These are phyloP conservation scores for Asterionellopsis glacialis DNA, from an alignment of 108 stramenopile genomes.

Conservation along the genomic window DNA sequence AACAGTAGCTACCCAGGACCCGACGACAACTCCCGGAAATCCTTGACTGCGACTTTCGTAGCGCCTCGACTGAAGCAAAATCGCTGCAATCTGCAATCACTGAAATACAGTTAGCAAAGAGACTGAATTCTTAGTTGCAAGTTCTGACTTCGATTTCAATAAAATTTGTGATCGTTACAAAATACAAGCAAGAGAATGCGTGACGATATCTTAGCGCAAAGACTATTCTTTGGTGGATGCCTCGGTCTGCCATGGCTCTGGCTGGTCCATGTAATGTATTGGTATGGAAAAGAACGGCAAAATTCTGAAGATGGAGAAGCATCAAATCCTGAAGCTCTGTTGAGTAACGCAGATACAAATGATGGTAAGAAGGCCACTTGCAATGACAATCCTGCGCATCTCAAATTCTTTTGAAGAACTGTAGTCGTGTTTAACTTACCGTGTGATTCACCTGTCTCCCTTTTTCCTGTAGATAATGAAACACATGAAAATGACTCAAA, in stretches of 20 bases:
- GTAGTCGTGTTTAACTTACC: neutral
- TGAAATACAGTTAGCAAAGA: no score
- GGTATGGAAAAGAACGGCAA: slow-evolving; percentile 7
- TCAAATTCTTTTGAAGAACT: neutral
- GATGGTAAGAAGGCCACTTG: no score
- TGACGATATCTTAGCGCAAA: slow-evolving; percentile 42
- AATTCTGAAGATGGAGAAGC: slow-evolving; percentile 1
- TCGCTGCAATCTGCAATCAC: no score
- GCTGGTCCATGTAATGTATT: slow-evolving; percentile 73
- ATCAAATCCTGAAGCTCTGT: neutral
- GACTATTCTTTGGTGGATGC: slow-evolving; percentile 68
- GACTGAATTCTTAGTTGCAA: neutral
- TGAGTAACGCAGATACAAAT: neutral
- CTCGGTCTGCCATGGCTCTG: slow-evolving; percentile 85
- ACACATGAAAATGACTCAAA: neutral
- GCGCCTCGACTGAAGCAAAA: no score
- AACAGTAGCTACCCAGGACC: no score
- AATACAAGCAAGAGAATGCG: slow-evolving; percentile 9
- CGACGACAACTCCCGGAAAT: no score
- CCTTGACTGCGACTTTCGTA: no score
- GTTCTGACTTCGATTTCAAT: neutral
- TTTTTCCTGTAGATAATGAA: neutral
- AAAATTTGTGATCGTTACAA: neutral
- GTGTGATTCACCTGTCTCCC: neutral
- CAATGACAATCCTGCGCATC: neutral